Base-by-base conservation (phyloP, 805 yeast genomes). In the Sungouiozyma intestinalis region DNA sequence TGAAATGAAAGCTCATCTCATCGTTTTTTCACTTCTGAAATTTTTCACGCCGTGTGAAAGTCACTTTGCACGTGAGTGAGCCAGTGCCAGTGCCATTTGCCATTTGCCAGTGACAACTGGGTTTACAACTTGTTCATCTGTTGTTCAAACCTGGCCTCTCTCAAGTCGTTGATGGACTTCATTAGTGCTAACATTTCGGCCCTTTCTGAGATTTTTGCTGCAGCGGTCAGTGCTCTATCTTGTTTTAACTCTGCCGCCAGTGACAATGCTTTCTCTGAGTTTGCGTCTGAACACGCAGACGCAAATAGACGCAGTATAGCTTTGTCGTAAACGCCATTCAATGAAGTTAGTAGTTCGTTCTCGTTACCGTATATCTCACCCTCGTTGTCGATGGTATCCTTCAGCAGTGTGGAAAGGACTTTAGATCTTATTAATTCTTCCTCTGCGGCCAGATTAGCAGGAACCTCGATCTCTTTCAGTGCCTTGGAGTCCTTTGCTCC, bases 161-260 rank as follows among this genome's bases (percentile, higher is more conserved):
- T 64, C 33, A 76, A 51, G 44, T 73, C 69, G 44, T 69, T 71
- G 33, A 81, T 73, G 54, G 71, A 71, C 45, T 71, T 74, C 0
- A 76, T 78, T 45, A 83, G 57, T 1, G 64, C 54, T 14, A 66
- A 63, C 54, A 78, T 58, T 27, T 76, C 80, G 42, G 77, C 71
- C 45, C 95, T 72, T 54, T 84, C 84, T 1, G 95, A 86, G 42
- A 90, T 84, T 62, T 82, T 82, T 13, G 76, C 67, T 1, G 97
- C 95, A 0, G 96, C 96, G 42, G 71, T 72, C 47, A 88, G 65
- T 2, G 95, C 94, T 50, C 81, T 78, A 47, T 83, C 90, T 49
- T 78, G 81, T 50, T 77, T 76, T 51, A 90, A 67, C 53, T 82
- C 76, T 46, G 69, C 72, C 6, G 77, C 87, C 21, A 92, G 59